Evolutionary conservation across 1,284 basidiomycete species (phyloP).

Genomic region (Sporisorium iseilematis-ciliati): DNA sequence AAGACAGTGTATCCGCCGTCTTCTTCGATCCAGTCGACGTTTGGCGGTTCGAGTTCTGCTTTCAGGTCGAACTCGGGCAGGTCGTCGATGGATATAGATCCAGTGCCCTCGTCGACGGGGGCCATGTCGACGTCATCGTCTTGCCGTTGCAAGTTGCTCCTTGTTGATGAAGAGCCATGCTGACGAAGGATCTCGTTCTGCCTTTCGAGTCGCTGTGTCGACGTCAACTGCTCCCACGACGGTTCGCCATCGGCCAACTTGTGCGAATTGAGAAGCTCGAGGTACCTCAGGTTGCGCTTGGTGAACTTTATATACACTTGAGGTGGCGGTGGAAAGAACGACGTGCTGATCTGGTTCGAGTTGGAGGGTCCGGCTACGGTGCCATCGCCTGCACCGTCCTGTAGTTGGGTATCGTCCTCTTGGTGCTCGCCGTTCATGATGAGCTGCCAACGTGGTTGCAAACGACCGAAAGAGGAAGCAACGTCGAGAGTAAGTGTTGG

Average conservation of each 20-base stretch:
- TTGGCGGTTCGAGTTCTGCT: conserved; percentile 52
- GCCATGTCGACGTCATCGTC: conserved; percentile 21
- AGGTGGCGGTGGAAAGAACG: conserved; percentile 63
- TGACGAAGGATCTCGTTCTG: conserved; percentile 32
- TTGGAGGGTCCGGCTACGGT: conserved; percentile 27
- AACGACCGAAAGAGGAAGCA: neutral
- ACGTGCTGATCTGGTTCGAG: conserved; percentile 53
- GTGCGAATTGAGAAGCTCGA: conserved; percentile 43
- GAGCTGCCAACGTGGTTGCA: too few relatives aligned
- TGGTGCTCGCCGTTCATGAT: conserved; percentile 33
- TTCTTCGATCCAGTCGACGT: conserved; percentile 66
- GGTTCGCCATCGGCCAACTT: conserved; percentile 19
- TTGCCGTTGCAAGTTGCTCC: neutral
- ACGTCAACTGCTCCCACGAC: conserved; percentile 30
- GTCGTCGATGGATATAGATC: neutral
- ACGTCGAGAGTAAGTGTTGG: neutral
- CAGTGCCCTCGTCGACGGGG: neutral
- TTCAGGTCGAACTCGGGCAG: conserved; percentile 58
- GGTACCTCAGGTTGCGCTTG: conserved; percentile 48
- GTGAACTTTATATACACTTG: conserved; percentile 58
- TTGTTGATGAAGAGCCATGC: neutral
- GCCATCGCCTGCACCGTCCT: conserved; percentile 4
- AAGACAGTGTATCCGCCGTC: conserved; percentile 66
- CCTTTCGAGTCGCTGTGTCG: conserved; percentile 26
- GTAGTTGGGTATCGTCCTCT: conserved; percentile 7